These are phyloP conservation scores for Pseudozyma tsukubaensis DNA, from an alignment of 1,284 basidiomycete species.

Conservation along the genomic window DNA sequence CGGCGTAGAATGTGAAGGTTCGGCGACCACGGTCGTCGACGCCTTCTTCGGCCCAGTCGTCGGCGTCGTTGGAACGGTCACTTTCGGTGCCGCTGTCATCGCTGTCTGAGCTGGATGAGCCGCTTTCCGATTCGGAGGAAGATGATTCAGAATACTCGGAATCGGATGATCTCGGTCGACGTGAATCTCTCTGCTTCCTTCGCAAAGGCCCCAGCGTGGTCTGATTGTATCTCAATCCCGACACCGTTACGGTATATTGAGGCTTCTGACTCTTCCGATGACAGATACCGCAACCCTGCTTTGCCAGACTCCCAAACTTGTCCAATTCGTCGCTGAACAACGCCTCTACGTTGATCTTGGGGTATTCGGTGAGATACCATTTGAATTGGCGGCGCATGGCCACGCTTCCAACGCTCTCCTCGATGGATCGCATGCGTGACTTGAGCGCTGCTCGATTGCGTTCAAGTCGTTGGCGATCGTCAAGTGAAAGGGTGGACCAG, in stretches of 20 bases:
- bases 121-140: background rate
- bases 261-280: slow-evolving; percentile 40
- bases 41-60: slow-evolving; percentile 29
- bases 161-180: background rate
- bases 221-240: slow-evolving; percentile 44
- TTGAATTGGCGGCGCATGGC: slow-evolving; percentile 49
- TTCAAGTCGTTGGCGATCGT: slow-evolving; percentile 35
- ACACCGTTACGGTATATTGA: slow-evolving; percentile 20
- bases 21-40: slow-evolving; percentile 4
- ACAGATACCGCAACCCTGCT: slow-evolving; percentile 44
- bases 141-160: background rate
- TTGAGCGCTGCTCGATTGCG: slow-evolving; percentile 26
- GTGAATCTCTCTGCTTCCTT: background rate
- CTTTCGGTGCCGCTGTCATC: slow-evolving; percentile 12
- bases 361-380: slow-evolving; percentile 51
- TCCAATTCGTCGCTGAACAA: slow-evolving; percentile 37
- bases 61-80: slow-evolving; percentile 23
- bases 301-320: slow-evolving; percentile 26
- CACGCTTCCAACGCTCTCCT: slow-evolving; percentile 38
- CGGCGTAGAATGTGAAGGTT: slow-evolving; percentile 33
- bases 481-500: slow-evolving; percentile 21
- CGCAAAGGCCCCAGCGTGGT: slow-evolving; percentile 22
- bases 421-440: slow-evolving; percentile 21
- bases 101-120: slow-evolving; percentile 1
- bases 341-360: slow-evolving; percentile 23